Percentiles rank a stretch among this genome's conserved stretches.
These are phyloP conservation scores for Aspergillus spinulosporus DNA, from an alignment of 2,329 filamentous ascomycete genomes.

Conservation along the genomic window DNA sequence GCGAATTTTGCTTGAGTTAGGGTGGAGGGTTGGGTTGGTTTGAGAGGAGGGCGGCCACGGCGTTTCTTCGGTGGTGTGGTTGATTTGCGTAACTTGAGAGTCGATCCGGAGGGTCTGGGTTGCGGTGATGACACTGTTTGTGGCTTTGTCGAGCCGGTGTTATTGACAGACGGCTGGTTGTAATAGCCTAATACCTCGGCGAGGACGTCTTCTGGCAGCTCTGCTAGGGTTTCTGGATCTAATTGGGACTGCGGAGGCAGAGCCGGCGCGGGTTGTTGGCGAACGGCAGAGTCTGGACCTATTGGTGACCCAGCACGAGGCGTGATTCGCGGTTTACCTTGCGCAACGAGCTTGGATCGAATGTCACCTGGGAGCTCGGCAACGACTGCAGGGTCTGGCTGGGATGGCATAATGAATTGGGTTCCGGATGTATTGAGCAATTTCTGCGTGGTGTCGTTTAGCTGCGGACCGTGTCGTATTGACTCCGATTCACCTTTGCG, in stretches of 20 bases:
- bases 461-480: slow-evolving; percentile 31
- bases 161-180: slow-evolving; percentile 23
- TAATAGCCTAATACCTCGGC: slow-evolving; percentile 79
- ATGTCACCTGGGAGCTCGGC: slow-evolving; percentile 84
- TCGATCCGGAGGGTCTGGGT: slow-evolving; percentile 33
- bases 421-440: slow-evolving; percentile 80
- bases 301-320: slow-evolving; percentile 35
- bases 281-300: slow-evolving; percentile 28
- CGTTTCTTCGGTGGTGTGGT: slow-evolving; percentile 68
- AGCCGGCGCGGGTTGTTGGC: slow-evolving; percentile 28
- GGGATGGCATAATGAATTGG: slow-evolving; percentile 83
- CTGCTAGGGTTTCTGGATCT: slow-evolving; percentile 79
- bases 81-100: slow-evolving; percentile 53
- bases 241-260: slow-evolving; percentile 71
- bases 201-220: slow-evolving; percentile 81
- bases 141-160: not conserved
- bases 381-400: slow-evolving; percentile 77
- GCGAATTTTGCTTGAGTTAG: slow-evolving; percentile 75
- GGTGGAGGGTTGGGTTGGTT: slow-evolving; percentile 56
- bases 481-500: slow-evolving; percentile 38
- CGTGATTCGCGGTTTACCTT: slow-evolving; percentile 41
- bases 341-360: slow-evolving; percentile 68
- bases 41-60: slow-evolving; percentile 53
- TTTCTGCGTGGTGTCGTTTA: slow-evolving; percentile 50
- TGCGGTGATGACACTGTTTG: not conserved